Conservation (phyloP, 768 basidiomycete genomes). For the Lactarius sanguifluus region DNA sequence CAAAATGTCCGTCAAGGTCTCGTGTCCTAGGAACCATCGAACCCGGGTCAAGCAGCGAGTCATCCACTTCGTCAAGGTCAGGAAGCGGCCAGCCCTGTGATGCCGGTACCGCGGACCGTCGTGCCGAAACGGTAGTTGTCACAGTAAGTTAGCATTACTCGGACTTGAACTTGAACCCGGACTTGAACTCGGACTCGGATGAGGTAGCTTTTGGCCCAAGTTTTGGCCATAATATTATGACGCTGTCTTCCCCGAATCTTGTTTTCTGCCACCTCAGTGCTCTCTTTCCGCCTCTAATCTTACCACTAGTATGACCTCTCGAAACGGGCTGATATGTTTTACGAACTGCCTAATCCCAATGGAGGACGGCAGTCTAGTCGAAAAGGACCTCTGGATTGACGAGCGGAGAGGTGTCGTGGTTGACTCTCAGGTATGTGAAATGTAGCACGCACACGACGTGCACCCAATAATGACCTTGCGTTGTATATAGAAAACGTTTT, state of each 20-base stretch:
- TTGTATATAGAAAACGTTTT: constrained; percentile 61
- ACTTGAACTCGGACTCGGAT: constrained; percentile 4
- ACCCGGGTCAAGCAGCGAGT: not conserved
- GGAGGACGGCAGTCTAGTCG: constrained; percentile 74
- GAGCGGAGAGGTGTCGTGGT: constrained; percentile 69
- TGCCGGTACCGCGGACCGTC: not conserved
- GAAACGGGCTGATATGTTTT: constrained; percentile 77
- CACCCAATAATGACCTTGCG: constrained; percentile 13
- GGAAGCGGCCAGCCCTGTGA: not conserved
- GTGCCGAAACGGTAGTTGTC: not conserved
- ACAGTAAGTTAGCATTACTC: not conserved
- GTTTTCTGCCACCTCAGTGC: not conserved
- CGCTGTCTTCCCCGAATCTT: not conserved
- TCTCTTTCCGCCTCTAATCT: not conserved
- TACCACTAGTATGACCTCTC: constrained; percentile 36
- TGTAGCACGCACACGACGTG: not conserved
- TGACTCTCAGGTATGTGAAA: constrained; percentile 59
- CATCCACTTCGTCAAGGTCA: not conserved
- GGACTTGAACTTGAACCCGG: not conserved
- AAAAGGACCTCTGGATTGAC: constrained; percentile 83
- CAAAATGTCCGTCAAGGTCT: not conserved
- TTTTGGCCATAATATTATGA: constrained; percentile 10
- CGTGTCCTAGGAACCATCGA: not conserved
- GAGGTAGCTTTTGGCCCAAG: not conserved
- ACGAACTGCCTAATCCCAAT: constrained; percentile 81